phyloP scores from a whole-genome alignment of 2,329 filamentous ascomycete genomes.

The Dactylellina haptotyla region DNA sequence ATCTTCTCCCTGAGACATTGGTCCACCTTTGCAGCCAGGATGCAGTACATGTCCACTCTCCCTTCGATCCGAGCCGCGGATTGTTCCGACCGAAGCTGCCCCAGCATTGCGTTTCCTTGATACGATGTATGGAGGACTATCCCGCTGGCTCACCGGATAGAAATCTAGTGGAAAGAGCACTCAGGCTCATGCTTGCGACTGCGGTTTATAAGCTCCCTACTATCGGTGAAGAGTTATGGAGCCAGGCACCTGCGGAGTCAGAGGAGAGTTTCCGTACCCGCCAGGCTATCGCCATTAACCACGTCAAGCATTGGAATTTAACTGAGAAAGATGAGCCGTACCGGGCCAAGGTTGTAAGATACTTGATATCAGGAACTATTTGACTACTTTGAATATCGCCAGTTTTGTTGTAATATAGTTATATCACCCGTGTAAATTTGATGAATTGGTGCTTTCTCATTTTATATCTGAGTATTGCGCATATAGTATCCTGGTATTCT shows the following conservation, averaged over 20 bases:
- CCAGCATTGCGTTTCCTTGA: conserved; percentile 25
- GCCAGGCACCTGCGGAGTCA: conserved; percentile 5
- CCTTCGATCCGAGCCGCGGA: conserved; percentile 44
- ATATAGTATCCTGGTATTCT: too few species aligned
- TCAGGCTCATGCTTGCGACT: conserved; percentile 26
- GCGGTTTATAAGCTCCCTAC: conserved; percentile 30
- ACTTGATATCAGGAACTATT: conserved; percentile 6
- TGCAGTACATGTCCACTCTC: conserved; percentile 20
- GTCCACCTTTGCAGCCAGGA: conserved; percentile 30
- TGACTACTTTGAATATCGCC: too few species aligned
- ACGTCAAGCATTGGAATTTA: conserved; percentile 21
- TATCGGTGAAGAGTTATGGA: conserved; percentile 27
- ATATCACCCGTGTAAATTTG: too few species aligned
- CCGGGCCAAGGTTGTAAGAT: conserved; percentile 23
- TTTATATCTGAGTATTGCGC: too few species aligned
- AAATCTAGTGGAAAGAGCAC: conserved; percentile 4
- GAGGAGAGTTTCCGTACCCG: conserved; percentile 10
- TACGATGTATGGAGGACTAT: conserved; percentile 38
- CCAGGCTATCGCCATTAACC: conserved; percentile 2
- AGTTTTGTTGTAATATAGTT: too few species aligned
- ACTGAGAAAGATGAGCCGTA: conserved; percentile 32
- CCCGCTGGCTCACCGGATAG: conserved; percentile 6
- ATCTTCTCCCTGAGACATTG: conserved; percentile 26
- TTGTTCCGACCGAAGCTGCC: conserved; percentile 29
- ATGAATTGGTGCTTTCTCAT: too few species aligned